Evolutionary conservation across 108 stramenopile species (phyloP), one percentile per base, ranked within the genome.

Genomic region (Nannochloropsis salina): DNA sequence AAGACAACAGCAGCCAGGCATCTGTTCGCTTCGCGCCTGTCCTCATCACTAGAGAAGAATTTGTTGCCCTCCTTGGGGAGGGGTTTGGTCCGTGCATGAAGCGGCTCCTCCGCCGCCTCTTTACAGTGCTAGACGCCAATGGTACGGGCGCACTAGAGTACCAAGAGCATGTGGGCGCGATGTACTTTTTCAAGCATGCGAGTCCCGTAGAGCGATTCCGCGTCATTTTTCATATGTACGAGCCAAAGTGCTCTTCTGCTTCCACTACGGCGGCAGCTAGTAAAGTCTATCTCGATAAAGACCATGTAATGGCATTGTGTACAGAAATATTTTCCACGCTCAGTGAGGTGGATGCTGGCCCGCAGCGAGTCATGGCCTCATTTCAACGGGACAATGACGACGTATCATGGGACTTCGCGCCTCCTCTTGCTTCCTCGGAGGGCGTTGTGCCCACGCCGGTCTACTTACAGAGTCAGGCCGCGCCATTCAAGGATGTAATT

Each of bases 121-220:
- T 74, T 74, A n/a, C 61, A 15, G 61, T 74, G 61, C 61, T 74
- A 74, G 61, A 74, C 61, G 8, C 61, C 61, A 74, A 74, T 74
- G 61, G 61, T 3, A 74, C 61, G 8, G 8, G 61, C n/a, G 61
- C 61, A n/a, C n/a, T 74, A n/a, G 61, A 74, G n/a, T 74, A 74
- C 61, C 61, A 74, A n/a, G 61, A 74, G 61, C 61, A 74, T n/a
- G 61, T 74, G 61, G 61, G 61, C 15, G n/a, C 61, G n/a, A n/a
- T 6, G 15, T 74, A 74, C 6, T 74, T 74, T 74, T 74, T 74
- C 6, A 74, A 74, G 4, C 61, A 74, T 74, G 61, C 61, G 20
- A 74, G 20, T n/a, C 20, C 61, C 6, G n/a, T 8, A 6, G 61
- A 74, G 61, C 61, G 61, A n/a, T 15, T n/a, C 61, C 61, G 61